Evolutionary conservation across 208 protist genomes (phyloP), one percentile per base, ranked within the genome.

Genomic region (Leishmania arabica): DNA sequence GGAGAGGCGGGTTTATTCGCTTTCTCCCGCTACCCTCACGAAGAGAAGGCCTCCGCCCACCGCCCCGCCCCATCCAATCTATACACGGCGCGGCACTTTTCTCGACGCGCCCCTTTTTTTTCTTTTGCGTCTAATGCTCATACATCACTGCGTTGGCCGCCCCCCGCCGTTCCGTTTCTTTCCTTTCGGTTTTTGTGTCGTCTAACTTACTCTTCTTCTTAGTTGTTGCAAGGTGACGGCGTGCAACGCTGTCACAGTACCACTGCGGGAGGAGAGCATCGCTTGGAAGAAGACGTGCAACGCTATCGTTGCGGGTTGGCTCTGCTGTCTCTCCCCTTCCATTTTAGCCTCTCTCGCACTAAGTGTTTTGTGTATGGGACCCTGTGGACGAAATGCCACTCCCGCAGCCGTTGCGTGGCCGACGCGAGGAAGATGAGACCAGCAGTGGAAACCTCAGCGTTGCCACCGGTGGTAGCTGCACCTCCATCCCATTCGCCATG

Each of bases 401-500:
- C 4, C 31, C 62, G 31, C 7, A 7, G 21, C 31, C 47, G 70
- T 17, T 54, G 42, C 1, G 13, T 54, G 45, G 15, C 47, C 15
- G 42, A 56, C 9, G n/a, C 70, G 42, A 19, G 15, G 45, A 27
- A 9, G 47, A n/a, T 1, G 70, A 58, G 13, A 21, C 70, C 45
- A 37, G n/a, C 11, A 31, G n/a, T 40, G 45, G 31, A 5, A 54
- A 27, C 45, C 45, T 49, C 56, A 66, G 69, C 60, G 31, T 42
- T n/a, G 9, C 49, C 54, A 82, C 13, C 71, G 24, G 8, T 56
- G 66, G 40, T 24, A 78, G 60, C n/a, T 42, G 62, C 60, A 13
- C 60, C 34, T 11, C 73, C 49, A 21, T 82, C n/a, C 42, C 62
- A 62, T 3, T 82, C 37, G 60, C 70, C 31, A 34, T 42, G 54